These are phyloP conservation scores for Chaetoscypha palmicola DNA, from an alignment of 2,329 filamentous ascomycete species.

Conservation along the genomic window DNA sequence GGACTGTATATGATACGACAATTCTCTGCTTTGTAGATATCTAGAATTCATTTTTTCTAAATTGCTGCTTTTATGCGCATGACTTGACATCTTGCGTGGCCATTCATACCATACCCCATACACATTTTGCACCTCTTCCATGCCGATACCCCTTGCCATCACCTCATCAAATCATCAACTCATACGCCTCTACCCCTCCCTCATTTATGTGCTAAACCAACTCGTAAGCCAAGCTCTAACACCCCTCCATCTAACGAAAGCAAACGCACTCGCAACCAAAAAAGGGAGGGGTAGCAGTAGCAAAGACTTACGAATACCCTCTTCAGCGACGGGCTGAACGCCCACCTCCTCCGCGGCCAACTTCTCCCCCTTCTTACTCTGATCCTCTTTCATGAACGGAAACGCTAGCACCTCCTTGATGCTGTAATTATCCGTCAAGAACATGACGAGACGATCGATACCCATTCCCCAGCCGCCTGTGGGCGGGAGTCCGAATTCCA, in stretches of 20 bases:
- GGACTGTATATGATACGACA: neutral
- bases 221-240: conserved; percentile 1
- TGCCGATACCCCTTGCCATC: no score
- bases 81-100: no score
- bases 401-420: conserved; percentile 96
- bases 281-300: conserved; percentile 4
- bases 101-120: neutral
- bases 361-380: conserved; percentile 39
- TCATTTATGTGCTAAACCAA: conserved; percentile 10
- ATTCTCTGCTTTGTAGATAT: conserved; percentile 7
- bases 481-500: conserved; percentile 87
- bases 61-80: no score
- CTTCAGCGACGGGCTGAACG: conserved; percentile 50
- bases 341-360: conserved; percentile 56
- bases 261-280: neutral
- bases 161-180: neutral
- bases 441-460: conserved; percentile 90
- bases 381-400: conserved; percentile 94
- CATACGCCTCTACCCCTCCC: neutral
- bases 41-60: conserved; percentile 2
- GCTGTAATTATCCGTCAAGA: conserved; percentile 88
- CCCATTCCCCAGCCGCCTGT: conserved; percentile 97
- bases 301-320: conserved; percentile 42
- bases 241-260: neutral
- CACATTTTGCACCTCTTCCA: no score